These are phyloP conservation scores for Avena insularis DNA, from an alignment of 176 grass and related monocot genomes.

Conservation along the genomic window DNA sequence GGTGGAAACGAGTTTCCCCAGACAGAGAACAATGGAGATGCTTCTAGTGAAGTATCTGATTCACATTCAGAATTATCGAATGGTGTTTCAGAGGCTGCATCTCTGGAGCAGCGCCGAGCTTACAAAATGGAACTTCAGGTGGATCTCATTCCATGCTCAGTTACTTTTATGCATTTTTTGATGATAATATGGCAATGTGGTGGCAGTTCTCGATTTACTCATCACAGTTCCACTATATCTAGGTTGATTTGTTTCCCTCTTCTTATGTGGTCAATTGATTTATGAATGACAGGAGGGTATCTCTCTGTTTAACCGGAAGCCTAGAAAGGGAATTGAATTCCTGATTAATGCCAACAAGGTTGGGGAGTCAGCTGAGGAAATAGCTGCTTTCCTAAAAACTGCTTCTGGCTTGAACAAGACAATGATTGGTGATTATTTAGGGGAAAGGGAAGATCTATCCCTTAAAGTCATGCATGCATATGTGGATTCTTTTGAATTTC, in stretches of 20 bases:
- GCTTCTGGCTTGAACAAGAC: slow-evolving; percentile 95
- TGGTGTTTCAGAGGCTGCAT: slow-evolving; percentile 73
- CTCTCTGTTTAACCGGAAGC: slow-evolving; percentile 93
- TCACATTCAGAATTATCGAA: slow-evolving; percentile 79
- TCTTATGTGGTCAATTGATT: slow-evolving; percentile 45
- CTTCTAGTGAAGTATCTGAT: slow-evolving; percentile 78
- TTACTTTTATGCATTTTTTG: slow-evolving; percentile 48
- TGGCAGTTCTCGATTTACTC: slow-evolving; percentile 25
- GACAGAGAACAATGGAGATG: slow-evolving; percentile 66
- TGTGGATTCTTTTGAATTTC: slow-evolving; percentile 97
- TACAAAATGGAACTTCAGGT: slow-evolving; percentile 99
- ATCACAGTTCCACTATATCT: slow-evolving; percentile 23
- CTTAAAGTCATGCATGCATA: slow-evolving; percentile 99
- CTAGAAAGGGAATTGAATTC: slow-evolving; percentile 98
- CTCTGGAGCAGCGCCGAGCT: slow-evolving; percentile 92
- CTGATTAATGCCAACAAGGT: slow-evolving; percentile 90
- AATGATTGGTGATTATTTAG: slow-evolving; percentile 96
- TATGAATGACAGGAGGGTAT: slow-evolving; percentile 86
- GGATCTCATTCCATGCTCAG: slow-evolving; percentile 28
- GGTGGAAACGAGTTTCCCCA: slow-evolving; percentile 61
- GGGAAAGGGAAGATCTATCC: slow-evolving; percentile 91
- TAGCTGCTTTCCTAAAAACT: slow-evolving; percentile 88
- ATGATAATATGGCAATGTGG: slow-evolving; percentile 25
- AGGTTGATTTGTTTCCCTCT: slow-evolving; percentile 38
- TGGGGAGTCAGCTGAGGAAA: slow-evolving; percentile 85